Base-by-base conservation (phyloP, 2,329 filamentous ascomycete species). In the Paracamarosporium sp. region DNA sequence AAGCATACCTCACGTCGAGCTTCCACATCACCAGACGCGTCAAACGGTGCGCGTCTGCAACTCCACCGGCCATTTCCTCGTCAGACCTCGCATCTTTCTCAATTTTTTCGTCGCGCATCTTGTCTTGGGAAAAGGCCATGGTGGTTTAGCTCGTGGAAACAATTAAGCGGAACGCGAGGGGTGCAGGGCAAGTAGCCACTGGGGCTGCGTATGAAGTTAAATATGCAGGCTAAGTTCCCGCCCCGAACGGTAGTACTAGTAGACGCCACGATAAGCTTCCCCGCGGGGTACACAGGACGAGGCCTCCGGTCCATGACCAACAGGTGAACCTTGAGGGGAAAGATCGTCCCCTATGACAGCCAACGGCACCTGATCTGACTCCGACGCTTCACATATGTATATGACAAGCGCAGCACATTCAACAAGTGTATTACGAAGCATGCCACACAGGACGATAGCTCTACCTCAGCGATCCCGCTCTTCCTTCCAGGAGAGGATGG, bases 1-100 rank as follows among this genome's bases (percentile, higher is more conserved):
- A 28, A 17, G 47, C 38, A 51, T 59, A 73, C 83, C 82, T 80
- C 22, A 80, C 76, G 71, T 86, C 84, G 59, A 85, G 77, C 71
- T 86, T 86, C 66, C 80, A 79, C 17, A 87, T 70, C 25, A 86
- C 69, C 45, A 69, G 77, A 35, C 65, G 58, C 15, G 59, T 62
- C 43, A 66, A 36, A 22, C 56, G 47, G 25, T 20, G 52, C 36
- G 63, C 60, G 4, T 61, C 56, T 4, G 48, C 56, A 6, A 51
- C 25, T 17, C 27, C 35, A 6, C 17, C 57, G 17, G 57, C 66
- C 48, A 63, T 63, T 17, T 70, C 69, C 27, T 66, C 52, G 25
- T 64, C 61, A 27, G 47, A 45, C 15, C 57, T 60, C 22, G 47
- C 58, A 46, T 60, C 64, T 5, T 55, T 46, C 53, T 72, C 70